Evolutionary conservation across 768 basidiomycete species (phyloP), one percentile per base, ranked within the genome.

Genomic region (Strobilomyces confusus): DNA sequence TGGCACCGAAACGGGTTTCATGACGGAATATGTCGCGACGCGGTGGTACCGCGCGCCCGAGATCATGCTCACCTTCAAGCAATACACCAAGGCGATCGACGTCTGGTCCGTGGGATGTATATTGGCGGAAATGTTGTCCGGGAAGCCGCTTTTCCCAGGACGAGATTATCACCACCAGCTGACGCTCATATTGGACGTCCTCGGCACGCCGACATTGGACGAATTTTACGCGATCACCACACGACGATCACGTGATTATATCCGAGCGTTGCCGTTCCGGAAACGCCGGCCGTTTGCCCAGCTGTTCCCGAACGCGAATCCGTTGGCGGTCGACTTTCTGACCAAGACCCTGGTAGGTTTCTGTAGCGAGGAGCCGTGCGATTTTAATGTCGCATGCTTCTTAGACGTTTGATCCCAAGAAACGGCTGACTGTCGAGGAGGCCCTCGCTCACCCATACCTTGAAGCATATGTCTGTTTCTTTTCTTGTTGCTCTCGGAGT

Each of bases 21-120:
- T 95, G 92, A 95, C 92, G 2, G 91, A 93, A 83, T 95, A 95
- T 65, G 97, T 99, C 45, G 95, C 97, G 2, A 98, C 97, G 23
- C 79, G 97, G 61, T 99, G 97, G 97, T 99, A 98, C 67, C 85
- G 97, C 34, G 97, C 97, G 0, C 97, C 97, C 0, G 97, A 99
- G 70, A 95, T 99, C 74, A 99, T 99, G 97, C 79, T 99, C 48
- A 97, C 94, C 11, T 98, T 98, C 79, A 95, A 97, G 69, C 89
- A 97, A 69, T 99, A 99, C 74, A 95, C 95, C 48, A 94, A 94
- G 75, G 89, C 89, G n/a, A 90, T 92, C 58, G 89, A 92, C 61
- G 80, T 92, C 19, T 92, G 89, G 89, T 89, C 87, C 11, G 87
- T 91, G 30, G 89, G 89, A 22, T 92, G 89, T 62, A 89, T 92